Percentiles rank a stretch among this genome's conserved stretches.
These are phyloP conservation scores for Aurinia saxatilis DNA, from an alignment of 345 rosid genomes.

Conservation along the genomic window DNA sequence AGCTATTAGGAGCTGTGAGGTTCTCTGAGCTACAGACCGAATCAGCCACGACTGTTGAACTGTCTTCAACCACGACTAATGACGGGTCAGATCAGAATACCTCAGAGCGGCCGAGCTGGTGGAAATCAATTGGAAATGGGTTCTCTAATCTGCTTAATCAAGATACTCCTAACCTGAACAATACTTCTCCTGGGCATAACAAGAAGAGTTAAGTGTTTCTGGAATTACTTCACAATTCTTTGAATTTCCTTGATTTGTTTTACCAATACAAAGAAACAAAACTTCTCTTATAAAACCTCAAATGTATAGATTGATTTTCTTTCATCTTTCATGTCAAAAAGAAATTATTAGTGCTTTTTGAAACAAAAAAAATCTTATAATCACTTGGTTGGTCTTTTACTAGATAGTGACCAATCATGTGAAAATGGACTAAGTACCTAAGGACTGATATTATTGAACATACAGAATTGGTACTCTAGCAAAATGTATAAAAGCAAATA, in stretches of 20 bases:
- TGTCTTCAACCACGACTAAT: slow-evolving; percentile 18
- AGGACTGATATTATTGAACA: no score
- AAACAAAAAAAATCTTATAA: no score
- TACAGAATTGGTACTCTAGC: no score
- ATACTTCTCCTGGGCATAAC: slow-evolving; percentile 23
- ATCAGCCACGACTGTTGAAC: slow-evolving; percentile 44
- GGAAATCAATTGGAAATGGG: slow-evolving; percentile 82
- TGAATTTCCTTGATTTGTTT: slow-evolving; percentile 4
- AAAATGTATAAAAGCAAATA: no score
- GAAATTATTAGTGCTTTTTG: no score
- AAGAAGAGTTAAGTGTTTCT: slow-evolving; percentile 38
- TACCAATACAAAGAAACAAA: neutral
- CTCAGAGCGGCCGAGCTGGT: slow-evolving; percentile 54
- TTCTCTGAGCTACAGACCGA: slow-evolving; percentile 71
- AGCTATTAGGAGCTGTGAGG: slow-evolving; percentile 67
- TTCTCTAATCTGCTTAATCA: slow-evolving; percentile 60
- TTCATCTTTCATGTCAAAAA: no score
- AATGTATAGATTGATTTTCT: slow-evolving; percentile 10
- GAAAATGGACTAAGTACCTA: no score
- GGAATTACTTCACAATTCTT: neutral
- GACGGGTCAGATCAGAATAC: slow-evolving; percentile 23
- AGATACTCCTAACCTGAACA: slow-evolving; percentile 44
- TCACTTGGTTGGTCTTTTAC: no score
- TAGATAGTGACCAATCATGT: no score
- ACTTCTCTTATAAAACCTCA: neutral